Evolutionary conservation across 768 basidiomycete genomes (phyloP).

Genomic region (Leccinum variicolor): DNA sequence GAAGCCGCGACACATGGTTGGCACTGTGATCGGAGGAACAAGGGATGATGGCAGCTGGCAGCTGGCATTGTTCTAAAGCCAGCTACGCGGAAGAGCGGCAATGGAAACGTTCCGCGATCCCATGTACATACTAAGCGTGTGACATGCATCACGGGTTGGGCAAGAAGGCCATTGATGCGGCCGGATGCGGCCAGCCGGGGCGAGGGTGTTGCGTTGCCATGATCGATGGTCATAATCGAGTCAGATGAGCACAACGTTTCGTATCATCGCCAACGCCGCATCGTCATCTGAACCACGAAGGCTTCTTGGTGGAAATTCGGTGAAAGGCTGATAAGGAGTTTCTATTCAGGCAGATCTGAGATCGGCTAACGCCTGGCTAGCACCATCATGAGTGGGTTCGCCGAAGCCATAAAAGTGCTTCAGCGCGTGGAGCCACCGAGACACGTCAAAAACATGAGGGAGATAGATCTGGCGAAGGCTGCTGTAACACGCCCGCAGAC

Average conservation of each 20-base stretch:
- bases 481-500: constrained; percentile 6
- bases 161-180: constrained; percentile 10
- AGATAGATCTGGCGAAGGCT: constrained; percentile 8
- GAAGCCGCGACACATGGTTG: constrained; percentile 10
- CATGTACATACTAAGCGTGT: constrained; percentile 1
- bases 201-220: constrained; percentile 8
- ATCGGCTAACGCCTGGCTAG: constrained; percentile 17
- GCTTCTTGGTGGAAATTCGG: constrained; percentile 17
- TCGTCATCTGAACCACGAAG: background rate
- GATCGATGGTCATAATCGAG: constrained; percentile 19
- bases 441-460: constrained; percentile 29
- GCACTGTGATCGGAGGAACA: constrained; percentile 15
- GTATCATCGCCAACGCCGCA: constrained; percentile 5
- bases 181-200: constrained; percentile 6
- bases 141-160: background rate
- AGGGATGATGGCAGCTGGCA: too few species aligned
- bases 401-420: constrained; percentile 17
- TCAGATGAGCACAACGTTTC: constrained; percentile 18
- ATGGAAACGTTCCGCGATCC: constrained; percentile 22
- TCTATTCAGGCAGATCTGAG: constrained; percentile 23
- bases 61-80: background rate
- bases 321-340: constrained; percentile 29
- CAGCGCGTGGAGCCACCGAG: constrained; percentile 15
- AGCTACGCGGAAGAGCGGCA: constrained; percentile 21
- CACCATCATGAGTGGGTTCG: constrained; percentile 11